Conservation (phyloP, 306 rosid genomes). For the Castanospermum australe region DNA sequence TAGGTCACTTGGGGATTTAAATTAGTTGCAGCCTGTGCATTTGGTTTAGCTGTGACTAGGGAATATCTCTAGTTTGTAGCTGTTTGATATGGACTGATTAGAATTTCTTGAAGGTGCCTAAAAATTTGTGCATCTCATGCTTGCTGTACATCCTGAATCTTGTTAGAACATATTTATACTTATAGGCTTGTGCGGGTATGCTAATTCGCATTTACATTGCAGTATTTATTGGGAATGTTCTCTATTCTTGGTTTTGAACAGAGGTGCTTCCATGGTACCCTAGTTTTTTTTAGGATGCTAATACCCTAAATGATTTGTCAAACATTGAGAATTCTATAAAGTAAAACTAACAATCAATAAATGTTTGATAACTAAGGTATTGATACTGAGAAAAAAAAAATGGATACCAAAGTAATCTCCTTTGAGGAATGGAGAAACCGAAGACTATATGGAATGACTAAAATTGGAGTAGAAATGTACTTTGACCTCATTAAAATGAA, state of each 20-base stretch:
- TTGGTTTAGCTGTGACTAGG: constrained; percentile 21
- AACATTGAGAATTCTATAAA: too few species aligned
- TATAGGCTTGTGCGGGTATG: constrained; percentile 8
- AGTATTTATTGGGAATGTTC: constrained; percentile 32
- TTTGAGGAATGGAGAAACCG: neutral
- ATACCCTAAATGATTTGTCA: too few species aligned
- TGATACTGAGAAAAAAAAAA: too few species aligned
- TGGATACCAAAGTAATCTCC: too few species aligned
- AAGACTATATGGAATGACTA: neutral
- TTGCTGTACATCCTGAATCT: constrained; percentile 5
- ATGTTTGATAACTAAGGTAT: too few species aligned
- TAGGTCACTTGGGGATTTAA: too few species aligned
- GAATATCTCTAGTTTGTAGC: constrained; percentile 15
- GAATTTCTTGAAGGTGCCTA: constrained; percentile 9
- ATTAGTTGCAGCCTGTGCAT: constrained; percentile 11
- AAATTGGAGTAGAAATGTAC: neutral
- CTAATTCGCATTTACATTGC: constrained; percentile 12
- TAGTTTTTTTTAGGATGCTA: too few species aligned
- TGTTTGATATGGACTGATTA: neutral
- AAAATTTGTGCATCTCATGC: neutral
- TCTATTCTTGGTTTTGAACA: neutral
- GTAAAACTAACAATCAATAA: too few species aligned
- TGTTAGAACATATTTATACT: neutral
- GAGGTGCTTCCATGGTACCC: too few species aligned
- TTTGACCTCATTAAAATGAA: neutral